Evolutionary conservation across 1,284 basidiomycete species (phyloP).

Genomic region (Ustilago sp.): DNA sequence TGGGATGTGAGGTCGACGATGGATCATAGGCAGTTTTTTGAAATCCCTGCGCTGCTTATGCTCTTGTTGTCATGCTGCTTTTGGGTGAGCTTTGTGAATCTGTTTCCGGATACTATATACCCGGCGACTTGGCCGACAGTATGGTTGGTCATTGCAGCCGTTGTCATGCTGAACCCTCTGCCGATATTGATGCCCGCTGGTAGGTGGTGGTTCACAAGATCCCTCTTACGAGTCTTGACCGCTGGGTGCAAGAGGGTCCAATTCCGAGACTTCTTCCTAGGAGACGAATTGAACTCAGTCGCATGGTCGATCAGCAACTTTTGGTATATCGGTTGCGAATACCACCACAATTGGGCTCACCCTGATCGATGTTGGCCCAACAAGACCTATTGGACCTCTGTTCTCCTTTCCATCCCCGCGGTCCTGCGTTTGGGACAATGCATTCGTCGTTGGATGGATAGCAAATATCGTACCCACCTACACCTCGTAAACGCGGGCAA

Average conservation of each 20-base stretch:
- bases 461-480: conserved; percentile 74
- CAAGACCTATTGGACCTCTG: conserved; percentile 69
- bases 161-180: conserved; percentile 82
- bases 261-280: conserved; percentile 69
- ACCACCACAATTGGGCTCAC: conserved; percentile 70
- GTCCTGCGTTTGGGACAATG: conserved; percentile 85
- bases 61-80: conserved; percentile 83
- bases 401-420: conserved; percentile 77
- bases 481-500: conserved; percentile 84
- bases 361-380: conserved; percentile 57
- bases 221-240: conserved; percentile 73
- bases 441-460: conserved; percentile 85
- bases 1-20: conserved; percentile 78
- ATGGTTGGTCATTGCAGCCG: conserved; percentile 79
- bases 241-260: conserved; percentile 75
- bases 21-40: conserved; percentile 83
- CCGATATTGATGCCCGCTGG: conserved; percentile 77
- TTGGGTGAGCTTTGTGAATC: conserved; percentile 81
- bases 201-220: conserved; percentile 83
- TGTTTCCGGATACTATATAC: conserved; percentile 59
- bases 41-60: conserved; percentile 84
- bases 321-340: conserved; percentile 78
- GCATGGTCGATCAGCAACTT: conserved; percentile 69
- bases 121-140: conserved; percentile 80
- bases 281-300: conserved; percentile 69